Base-by-base conservation (phyloP, 2,329 filamentous ascomycete species). In the Sporothrix brasiliensis region DNA sequence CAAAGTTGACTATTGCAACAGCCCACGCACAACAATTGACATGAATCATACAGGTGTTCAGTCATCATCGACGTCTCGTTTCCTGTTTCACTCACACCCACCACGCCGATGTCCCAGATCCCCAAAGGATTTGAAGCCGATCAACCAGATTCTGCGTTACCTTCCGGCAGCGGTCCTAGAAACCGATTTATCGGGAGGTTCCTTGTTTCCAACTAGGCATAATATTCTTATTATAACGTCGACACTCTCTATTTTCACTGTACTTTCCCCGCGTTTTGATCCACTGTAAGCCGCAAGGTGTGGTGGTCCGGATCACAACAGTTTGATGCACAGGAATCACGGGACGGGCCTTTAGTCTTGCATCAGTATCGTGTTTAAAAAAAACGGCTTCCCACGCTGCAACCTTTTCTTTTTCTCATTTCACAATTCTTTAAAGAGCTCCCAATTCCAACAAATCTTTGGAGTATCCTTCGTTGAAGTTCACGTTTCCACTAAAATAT, bases 251-350 rank as follows among this genome's bases (percentile, higher is more conserved):
- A 9, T 9, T 34, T 34, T 1, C 34, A 9, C 1, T 7, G 34
- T 34, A 34, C 6, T 34, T 49, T 27, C 60, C 41, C 60, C 21
- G 30, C 60, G 24, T 27, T 5, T 49, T 10, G 60, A 47, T 63
- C 60, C 60, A 63, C 41, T 27, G 19, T 63, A 21, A 49, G 60
- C 60, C 41, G 60, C 60, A 63, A 63, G 49, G 24, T 10, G 21
- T 6, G 9, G 14, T 30, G 41, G 21, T n/a, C 39, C 13, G 21
- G 9, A 27, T 11, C 56, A 13, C 11, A 53, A 24, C 34, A 34
- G 34, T 9, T 34, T 34, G 34, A 34, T 34, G 34, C 34, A 1
- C 9, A 1, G 1, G 1, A 34, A 1, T 34, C 34, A 34, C 7
- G 6, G 5, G 34, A 34, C 34, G 34, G 6, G 34, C 34, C 34